These are phyloP conservation scores for Austropuccinia psidii DNA, from an alignment of 1,284 basidiomycete species.

Conservation along the genomic window DNA sequence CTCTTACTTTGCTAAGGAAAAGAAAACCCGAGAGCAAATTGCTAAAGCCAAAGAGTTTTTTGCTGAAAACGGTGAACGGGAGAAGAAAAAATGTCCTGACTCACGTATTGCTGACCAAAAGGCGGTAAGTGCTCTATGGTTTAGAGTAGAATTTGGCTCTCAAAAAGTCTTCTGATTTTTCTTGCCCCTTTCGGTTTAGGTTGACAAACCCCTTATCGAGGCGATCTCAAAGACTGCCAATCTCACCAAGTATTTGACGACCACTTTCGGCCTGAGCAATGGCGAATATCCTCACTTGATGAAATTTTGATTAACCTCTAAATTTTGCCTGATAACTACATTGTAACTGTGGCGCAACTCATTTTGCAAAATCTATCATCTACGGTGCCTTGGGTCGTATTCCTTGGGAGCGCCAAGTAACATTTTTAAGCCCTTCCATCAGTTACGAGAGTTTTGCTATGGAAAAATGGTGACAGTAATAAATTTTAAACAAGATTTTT, in stretches of 20 bases:
- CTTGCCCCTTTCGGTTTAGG: conserved; percentile 40
- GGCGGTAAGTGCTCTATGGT: conserved; percentile 44
- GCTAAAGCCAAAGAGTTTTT: conserved; percentile 96
- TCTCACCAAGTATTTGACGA: conserved; percentile 87
- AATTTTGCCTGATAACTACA: too few relatives aligned
- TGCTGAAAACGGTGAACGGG: conserved; percentile 82
- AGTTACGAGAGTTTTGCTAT: too few relatives aligned
- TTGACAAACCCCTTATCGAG: conserved; percentile 76
- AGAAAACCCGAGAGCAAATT: conserved; percentile 57
- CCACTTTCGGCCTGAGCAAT: conserved; percentile 90
- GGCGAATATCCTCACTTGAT: conserved; percentile 80
- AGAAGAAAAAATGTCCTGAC: conserved; percentile 82
- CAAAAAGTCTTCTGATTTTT: not conserved
- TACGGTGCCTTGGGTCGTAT: too few relatives aligned
- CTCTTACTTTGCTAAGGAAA: conserved; percentile 82
- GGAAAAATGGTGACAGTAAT: too few relatives aligned
- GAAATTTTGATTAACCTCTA: conserved; percentile 63
- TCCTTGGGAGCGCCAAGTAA: too few relatives aligned
- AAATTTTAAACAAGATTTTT: too few relatives aligned
- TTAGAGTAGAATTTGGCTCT: not conserved
- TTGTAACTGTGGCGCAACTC: too few relatives aligned
- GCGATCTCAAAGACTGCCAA: conserved; percentile 88
- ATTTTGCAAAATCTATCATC: too few relatives aligned
- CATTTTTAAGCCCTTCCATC: too few relatives aligned
- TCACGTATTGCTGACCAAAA: conserved; percentile 90